Percentiles rank a stretch among this genome's conserved stretches.
Evolutionary conservation across 2,329 filamentous ascomycete species (phyloP).

Genomic region (Apiospora sp.): DNA sequence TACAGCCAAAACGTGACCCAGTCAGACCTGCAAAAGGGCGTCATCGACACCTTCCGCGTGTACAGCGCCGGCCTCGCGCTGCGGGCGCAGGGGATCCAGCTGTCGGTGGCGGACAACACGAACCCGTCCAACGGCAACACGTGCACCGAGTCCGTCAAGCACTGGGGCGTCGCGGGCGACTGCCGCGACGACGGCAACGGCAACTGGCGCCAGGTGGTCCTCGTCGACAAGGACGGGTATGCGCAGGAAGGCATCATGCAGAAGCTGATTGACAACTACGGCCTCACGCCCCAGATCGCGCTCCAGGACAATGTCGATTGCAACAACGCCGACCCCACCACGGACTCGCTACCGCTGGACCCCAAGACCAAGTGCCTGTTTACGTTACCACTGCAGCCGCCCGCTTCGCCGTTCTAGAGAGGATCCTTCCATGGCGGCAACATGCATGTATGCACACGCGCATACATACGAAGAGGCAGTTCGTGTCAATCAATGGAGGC

Average conservation of each 20-base stretch:
- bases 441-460: no score
- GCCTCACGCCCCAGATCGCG: not conserved
- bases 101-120: not conserved
- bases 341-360: slow-evolving; percentile 2
- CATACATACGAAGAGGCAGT: not conserved
- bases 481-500: not conserved
- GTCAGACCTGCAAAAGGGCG: slow-evolving; percentile 13
- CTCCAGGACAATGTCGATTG: slow-evolving; percentile 8
- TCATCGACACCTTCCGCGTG: slow-evolving; percentile 13
- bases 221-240: slow-evolving; percentile 22
- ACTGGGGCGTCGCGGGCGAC: not conserved
- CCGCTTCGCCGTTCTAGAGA: not conserved
- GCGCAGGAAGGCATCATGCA: not conserved
- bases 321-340: not conserved
- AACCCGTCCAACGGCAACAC: slow-evolving; percentile 6
- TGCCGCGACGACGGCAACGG: slow-evolving; percentile 13
- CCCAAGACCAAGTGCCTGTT: slow-evolving; percentile 21
- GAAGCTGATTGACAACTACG: slow-evolving; percentile 23
- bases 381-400: not conserved
- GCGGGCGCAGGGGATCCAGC: slow-evolving; percentile 15
- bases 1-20: slow-evolving; percentile 19
- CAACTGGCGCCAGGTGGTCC: slow-evolving; percentile 4
- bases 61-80: slow-evolving; percentile 6
- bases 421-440: not conserved
- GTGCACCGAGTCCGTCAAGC: not conserved